phyloP scores from a whole-genome alignment of 164 flowering plant species.

The Brasenia schreberi region DNA sequence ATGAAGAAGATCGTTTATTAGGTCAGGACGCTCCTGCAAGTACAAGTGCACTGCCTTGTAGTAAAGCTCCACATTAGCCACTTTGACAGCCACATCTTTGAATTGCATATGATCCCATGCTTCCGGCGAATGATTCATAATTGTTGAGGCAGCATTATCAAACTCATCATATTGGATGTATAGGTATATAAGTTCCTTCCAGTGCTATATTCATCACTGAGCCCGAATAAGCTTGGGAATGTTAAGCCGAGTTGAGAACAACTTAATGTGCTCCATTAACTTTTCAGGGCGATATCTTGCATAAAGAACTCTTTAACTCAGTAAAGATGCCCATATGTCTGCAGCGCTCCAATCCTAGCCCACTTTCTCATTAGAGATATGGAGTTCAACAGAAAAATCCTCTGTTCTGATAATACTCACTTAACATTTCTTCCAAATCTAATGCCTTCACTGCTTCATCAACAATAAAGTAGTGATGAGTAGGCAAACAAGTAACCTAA shows the following conservation, averaged over 20 bases:
- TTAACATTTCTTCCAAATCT: constrained; percentile 98
- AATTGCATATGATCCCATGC: constrained; percentile 97
- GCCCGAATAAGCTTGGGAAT: constrained; percentile 94
- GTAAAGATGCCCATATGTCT: constrained; percentile 99
- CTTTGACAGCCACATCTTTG: constrained; percentile 67
- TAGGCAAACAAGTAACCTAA: no score
- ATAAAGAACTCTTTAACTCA: constrained; percentile 91
- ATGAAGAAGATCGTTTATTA: constrained; percentile 34
- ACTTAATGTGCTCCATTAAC: constrained; percentile 97
- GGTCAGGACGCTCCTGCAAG: constrained; percentile 77
- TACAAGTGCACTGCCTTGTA: constrained; percentile 80
- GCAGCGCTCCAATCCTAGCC: constrained; percentile 92
- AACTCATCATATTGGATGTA: constrained; percentile 97
- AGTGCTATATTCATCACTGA: constrained; percentile 99
- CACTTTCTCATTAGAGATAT: constrained; percentile 98
- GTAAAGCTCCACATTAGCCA: constrained; percentile 72
- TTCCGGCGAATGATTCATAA: constrained; percentile 91
- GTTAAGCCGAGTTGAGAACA: constrained; percentile 88
- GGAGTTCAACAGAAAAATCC: constrained; percentile 92
- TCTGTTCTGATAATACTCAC: constrained; percentile 91
- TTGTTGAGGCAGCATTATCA: constrained; percentile 61
- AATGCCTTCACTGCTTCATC: no score
- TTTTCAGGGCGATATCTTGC: constrained; percentile 97
- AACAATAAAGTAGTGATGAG: no score
- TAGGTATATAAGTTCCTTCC: constrained; percentile 92